phyloP scores from a whole-genome alignment of 345 rosid genomes.

The Aquilaria malaccensis region DNA sequence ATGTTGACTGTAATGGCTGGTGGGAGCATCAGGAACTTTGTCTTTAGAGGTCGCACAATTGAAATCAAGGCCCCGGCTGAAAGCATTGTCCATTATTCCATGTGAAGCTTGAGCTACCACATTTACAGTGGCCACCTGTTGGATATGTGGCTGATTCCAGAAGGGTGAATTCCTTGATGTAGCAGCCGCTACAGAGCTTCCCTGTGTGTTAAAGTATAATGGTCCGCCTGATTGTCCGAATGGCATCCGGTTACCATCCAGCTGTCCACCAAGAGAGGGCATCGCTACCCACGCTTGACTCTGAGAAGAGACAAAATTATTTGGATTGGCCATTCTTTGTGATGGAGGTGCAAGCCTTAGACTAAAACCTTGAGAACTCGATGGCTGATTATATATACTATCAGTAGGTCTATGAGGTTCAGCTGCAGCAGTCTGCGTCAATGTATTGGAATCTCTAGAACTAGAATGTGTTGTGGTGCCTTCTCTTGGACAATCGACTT shows the following conservation, averaged over 20 bases:
- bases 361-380: constrained; percentile 41
- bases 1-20: constrained; percentile 19
- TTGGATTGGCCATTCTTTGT: constrained; percentile 19
- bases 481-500: constrained; percentile 27
- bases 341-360: constrained; percentile 44
- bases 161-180: constrained; percentile 9
- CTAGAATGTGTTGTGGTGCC: constrained; percentile 14
- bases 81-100: constrained; percentile 9
- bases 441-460: constrained; percentile 9
- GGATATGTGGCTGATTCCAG: constrained; percentile 25
- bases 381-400: constrained; percentile 21
- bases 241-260: constrained; percentile 14
- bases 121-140: constrained; percentile 13
- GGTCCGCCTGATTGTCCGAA: constrained; percentile 13
- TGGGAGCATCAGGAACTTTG: constrained; percentile 8
- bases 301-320: background rate
- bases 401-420: constrained; percentile 11
- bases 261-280: constrained; percentile 19
- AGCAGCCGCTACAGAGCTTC: constrained; percentile 17
- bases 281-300: constrained; percentile 20
- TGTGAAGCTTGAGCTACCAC: constrained; percentile 18
- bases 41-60: constrained; percentile 17
- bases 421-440: constrained; percentile 12
- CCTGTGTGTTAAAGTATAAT: constrained; percentile 15
- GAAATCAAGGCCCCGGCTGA: constrained; percentile 16